Evolutionary conservation across 2,329 filamentous ascomycete genomes (phyloP), one percentile per base, ranked within the genome.

Genomic region (Paracamarosporium sp.): DNA sequence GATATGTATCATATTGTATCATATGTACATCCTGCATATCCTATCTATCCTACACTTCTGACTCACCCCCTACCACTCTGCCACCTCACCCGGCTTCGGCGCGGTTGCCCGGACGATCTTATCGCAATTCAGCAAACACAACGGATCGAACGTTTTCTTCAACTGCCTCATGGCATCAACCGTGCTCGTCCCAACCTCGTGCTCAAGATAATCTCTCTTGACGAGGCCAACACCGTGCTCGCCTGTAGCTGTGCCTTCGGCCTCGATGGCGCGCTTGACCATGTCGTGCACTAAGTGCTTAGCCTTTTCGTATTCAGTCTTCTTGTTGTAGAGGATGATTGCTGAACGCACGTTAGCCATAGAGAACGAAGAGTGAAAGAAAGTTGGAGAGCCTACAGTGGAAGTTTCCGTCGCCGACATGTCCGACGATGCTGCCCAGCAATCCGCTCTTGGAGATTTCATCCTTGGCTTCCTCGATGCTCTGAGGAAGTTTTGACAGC

Each of bases 151-250:
- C 0, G 91, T 89, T 67, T 87, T 83, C 81, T 95, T 95, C 74
- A 94, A 87, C 88, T 89, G 91, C 77, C 91, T 85, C 91, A 96
- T 96, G 22, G 89, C 83, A 78, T 93, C 90, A 8, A 96, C 90
- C 0, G 91, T 92, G 12, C 78, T 81, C 73, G 87, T 81, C 12
- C 91, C 90, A 38, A 95, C 80, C 78, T 96, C 91, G 70, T 93
- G 89, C 9, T 87, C 83, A 41, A 96, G 82, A 71, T 94, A 94
- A 72, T 95, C 91, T 65, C 91, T 83, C 85, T 96, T 96, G 55
- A 94, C 90, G 46, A 96, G 80, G 6, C 91, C 91, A 52, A 95
- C 88, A 40, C 91, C 91, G 74, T 96, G 91, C 77, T 96, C 91
- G 53, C 91, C 92, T 12, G 91, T 93, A 1, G 93, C 91, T 0